A percentile compares a stretch with the other conserved stretches of the same genome.
These are phyloP conservation scores for Teratosphaeria zuluensis DNA, from an alignment of 2,329 filamentous ascomycete genomes.

Conservation along the genomic window DNA sequence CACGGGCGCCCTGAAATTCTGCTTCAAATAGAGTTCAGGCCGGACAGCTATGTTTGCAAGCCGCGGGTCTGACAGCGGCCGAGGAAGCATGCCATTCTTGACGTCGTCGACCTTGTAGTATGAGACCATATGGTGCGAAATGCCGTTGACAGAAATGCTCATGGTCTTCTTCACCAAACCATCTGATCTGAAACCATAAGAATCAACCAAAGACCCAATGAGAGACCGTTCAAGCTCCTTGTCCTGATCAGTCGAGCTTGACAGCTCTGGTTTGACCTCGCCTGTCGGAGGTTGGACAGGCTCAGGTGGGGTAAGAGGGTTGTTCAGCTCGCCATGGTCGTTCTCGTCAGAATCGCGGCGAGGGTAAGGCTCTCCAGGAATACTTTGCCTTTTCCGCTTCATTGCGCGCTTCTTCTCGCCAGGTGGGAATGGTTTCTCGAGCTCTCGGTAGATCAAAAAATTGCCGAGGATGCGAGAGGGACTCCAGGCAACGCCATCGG, in stretches of 20 bases:
- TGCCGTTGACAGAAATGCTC: constrained; percentile 62
- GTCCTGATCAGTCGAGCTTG: constrained; percentile 24
- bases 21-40: constrained; percentile 29
- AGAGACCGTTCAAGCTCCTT: constrained; percentile 49
- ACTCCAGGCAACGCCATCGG: constrained; percentile 83
- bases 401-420: constrained; percentile 79
- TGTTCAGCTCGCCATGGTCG: constrained; percentile 16
- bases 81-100: constrained; percentile 47
- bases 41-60: constrained; percentile 25
- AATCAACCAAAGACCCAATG: constrained; percentile 79
- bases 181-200: constrained; percentile 73
- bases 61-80: constrained; percentile 48
- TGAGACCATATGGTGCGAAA: constrained; percentile 76
- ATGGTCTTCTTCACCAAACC: constrained; percentile 91
- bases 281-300: constrained; percentile 12
- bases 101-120: constrained; percentile 82
- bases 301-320: constrained; percentile 25
- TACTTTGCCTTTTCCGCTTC: constrained; percentile 51
- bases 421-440: constrained; percentile 66
- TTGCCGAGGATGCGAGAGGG: constrained; percentile 78
- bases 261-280: constrained; percentile 20
- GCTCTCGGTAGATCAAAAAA: constrained; percentile 76
- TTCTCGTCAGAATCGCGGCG: constrained; percentile 26
- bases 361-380: constrained; percentile 46
- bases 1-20: constrained; percentile 30